Base-by-base conservation (phyloP, 129 eudicot genomes). In the Escallonia herrerae region DNA sequence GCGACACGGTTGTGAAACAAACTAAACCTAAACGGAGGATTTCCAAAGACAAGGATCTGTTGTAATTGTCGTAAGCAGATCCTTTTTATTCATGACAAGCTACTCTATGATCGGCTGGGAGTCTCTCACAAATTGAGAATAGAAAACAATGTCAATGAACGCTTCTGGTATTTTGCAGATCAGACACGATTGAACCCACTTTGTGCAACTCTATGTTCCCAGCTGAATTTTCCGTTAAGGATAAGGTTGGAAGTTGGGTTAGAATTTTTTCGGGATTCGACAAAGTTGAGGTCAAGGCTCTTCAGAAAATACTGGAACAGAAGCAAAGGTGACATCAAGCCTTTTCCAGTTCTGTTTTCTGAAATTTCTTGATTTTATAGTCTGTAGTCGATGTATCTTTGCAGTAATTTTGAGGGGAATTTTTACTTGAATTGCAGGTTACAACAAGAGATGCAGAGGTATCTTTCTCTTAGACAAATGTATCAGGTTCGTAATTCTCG, bases 231-330 rank as follows among this genome's bases (percentile, higher is more conserved):
- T 66, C 99, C 5, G 80, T 82, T 69, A 80, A 76, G 69, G 91
- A 93, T 65, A 83, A 73, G 82, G 98, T 88, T 49, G 76, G 64
- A 62, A 79, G 66, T 54, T 93, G 98, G 98, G 79, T 93, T 58
- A 80, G 80, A 53, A 74, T 89, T 52, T 86, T 89, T 63, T 69
- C 95, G 8, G 81, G 81, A 49, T 86, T 93, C 67, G 93, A 93
- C 82, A 80, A 80, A 78, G 81, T 82, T 43, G 99, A 93, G 80
- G 85, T 86, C 51, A 89, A 83, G 66, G 99, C 91, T 75, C 85
- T 93, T 48, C 93, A 93, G 75, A 89, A 86, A 77, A 77, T 93
- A 65, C 79, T 93, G 62, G 95, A 89, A 76, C 90, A 89, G 77
- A 86, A 89, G 64, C 90, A 86, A 77, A 93, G 99, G 99, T 93